Conservation (phyloP, 495 filamentous ascomycete genomes). For the Lasiosphaeris hirsuta region DNA sequence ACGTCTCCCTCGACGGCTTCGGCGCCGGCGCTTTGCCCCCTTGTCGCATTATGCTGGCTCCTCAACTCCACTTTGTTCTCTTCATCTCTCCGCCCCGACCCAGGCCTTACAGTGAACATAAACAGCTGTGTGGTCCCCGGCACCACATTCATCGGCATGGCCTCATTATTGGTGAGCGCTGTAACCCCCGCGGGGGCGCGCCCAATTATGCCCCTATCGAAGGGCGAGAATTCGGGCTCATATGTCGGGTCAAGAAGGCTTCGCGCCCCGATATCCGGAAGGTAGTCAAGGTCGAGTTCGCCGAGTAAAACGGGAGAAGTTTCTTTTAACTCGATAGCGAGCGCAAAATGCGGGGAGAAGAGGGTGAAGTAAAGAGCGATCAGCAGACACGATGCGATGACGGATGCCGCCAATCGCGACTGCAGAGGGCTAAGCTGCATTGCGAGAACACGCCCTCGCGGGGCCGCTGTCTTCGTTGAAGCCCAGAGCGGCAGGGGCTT, state of each 20-base stretch:
- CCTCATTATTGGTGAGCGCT: constrained; percentile 62
- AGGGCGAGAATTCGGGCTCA: constrained; percentile 56
- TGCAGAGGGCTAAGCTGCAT: constrained; percentile 68
- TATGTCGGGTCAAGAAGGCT: constrained; percentile 37
- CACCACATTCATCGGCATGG: constrained; percentile 50
- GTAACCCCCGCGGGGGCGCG: constrained; percentile 48
- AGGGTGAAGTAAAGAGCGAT: constrained; percentile 55
- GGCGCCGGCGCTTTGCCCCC: constrained; percentile 4
- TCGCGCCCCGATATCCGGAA: constrained; percentile 15
- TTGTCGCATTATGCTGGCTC: neutral
- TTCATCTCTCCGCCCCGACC: constrained; percentile 16
- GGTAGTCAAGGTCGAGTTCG: constrained; percentile 30
- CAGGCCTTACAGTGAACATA: constrained; percentile 25
- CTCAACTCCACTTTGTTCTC: constrained; percentile 20
- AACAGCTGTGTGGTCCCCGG: constrained; percentile 50
- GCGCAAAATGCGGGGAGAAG: constrained; percentile 53
- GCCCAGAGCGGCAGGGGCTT: constrained; percentile 5
- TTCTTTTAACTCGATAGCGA: constrained; percentile 53
- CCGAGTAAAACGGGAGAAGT: constrained; percentile 44
- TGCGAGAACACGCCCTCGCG: constrained; percentile 34
- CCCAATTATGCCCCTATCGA: constrained; percentile 61
- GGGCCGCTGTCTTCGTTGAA: constrained; percentile 22
- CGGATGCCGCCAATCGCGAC: constrained; percentile 64
- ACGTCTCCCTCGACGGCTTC: constrained; percentile 13
- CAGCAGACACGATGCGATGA: constrained; percentile 54